Evolutionary conservation across 441 rosid genomes (phyloP), one percentile per base, ranked within the genome.

Genomic region (Pelargonium australe): DNA sequence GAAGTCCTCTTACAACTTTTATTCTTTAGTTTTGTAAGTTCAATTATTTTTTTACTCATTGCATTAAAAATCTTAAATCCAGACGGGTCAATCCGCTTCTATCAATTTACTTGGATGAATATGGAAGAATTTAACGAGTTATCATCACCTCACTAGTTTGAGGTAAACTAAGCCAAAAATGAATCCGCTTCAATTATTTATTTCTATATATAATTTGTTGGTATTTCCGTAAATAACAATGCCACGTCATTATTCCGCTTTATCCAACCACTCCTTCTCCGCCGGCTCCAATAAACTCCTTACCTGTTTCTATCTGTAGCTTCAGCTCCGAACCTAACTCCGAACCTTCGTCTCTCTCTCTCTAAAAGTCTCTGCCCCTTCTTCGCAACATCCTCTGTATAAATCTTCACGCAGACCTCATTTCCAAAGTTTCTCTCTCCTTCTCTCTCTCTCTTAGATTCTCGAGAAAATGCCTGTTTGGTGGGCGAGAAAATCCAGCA

Each of bases 401-500:
- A 45, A 45, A 45, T 45, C 53, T 45, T 45, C 53, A 45, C 53
- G 53, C 53, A 8, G 13, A 45, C 53, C 13, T 0, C 53, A 45
- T 8, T 45, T 25, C 53, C 12, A 8, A 45, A 45, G 12, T 45
- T 11, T 45, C 53, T 47, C 16, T 47, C 55, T 10, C 55, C 9
- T 3, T 2, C 12, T 11, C 55, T 13, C 9, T 47, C 55, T 47
- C 55, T 11, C n/a, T 11, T 14, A 12, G 55, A 47, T 10, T 10
- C 57, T 49, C 57, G 16, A 49, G 57, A 49, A 49, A 7, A 74
- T 74, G 77, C 77, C 63, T 49, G 65, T 63, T 64, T 74, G 77
- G 77, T 74, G 77, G 77, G 7, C 16, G 45, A 64, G 69, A 63
- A 73, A 64, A 11, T 40, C 72, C 7, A 66, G 66, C 65, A 73